Conservation (phyloP, 148 eudicot species). For the Diospyros lotus region DNA sequence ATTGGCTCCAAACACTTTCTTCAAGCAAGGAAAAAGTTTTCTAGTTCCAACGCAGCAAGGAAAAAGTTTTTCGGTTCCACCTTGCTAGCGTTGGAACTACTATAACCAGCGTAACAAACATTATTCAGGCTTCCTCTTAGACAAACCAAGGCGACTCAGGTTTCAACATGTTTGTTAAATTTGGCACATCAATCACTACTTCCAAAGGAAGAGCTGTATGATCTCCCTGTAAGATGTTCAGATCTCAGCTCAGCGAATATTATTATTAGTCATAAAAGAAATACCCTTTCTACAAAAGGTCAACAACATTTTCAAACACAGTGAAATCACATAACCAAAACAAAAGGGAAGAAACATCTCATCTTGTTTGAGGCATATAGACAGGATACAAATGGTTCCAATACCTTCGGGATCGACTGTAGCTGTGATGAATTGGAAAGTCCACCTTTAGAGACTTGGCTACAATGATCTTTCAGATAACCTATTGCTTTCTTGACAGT, state of each 20-base stretch:
- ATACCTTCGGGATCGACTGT: neutral
- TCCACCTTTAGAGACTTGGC: neutral
- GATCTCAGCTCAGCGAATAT: neutral
- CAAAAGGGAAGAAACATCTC: slow-evolving; percentile 2
- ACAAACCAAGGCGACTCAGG: too few species aligned
- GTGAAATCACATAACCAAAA: neutral
- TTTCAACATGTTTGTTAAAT: too few species aligned
- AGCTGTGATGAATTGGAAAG: neutral
- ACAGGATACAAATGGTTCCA: neutral
- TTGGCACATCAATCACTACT: too few species aligned
- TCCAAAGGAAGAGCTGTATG: too few species aligned
- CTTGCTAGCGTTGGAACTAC: too few species aligned
- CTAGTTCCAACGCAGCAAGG: too few species aligned
- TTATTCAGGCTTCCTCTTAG: too few species aligned
- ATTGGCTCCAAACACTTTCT: neutral
- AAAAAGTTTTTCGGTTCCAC: too few species aligned
- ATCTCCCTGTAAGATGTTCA: neutral
- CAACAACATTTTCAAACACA: too few species aligned
- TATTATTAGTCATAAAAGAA: neutral
- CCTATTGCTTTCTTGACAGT: neutral
- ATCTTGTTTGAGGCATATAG: neutral
- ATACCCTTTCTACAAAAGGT: neutral
- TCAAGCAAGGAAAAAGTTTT: neutral
- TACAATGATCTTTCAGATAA: neutral
- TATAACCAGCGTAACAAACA: too few species aligned